Conservation (phyloP, 73 alveolate species). For the Urostyla sp. region DNA sequence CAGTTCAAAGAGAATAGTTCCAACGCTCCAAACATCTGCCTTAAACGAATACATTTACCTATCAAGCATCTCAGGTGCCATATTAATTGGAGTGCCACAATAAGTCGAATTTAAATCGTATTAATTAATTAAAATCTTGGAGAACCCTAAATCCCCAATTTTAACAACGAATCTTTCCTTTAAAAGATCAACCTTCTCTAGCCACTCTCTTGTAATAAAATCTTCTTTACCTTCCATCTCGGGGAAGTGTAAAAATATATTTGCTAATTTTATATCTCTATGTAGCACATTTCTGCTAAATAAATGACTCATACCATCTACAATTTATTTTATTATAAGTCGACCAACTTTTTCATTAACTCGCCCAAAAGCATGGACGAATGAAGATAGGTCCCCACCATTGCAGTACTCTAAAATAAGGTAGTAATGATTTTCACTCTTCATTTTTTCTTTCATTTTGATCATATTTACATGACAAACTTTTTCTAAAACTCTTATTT, state of each 20-base stretch:
- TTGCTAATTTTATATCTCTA: slow-evolving; percentile 74
- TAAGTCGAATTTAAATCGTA: slow-evolving; percentile 1
- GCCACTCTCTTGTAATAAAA: slow-evolving; percentile 44
- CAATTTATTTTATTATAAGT: neutral
- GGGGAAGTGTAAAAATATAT: slow-evolving; percentile 75
- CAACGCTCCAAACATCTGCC: slow-evolving; percentile 68
- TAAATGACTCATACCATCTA: slow-evolving; percentile 25
- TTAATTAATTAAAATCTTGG: neutral
- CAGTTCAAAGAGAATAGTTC: slow-evolving; percentile 64
- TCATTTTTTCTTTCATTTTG: slow-evolving; percentile 11
- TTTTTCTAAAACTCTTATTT: neutral
- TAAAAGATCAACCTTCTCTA: neutral
- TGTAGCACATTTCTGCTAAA: slow-evolving; percentile 59
- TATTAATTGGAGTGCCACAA: slow-evolving; percentile 63
- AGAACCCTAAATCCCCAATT: slow-evolving; percentile 60
- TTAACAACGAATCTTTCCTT: neutral
- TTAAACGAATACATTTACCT: slow-evolving; percentile 33
- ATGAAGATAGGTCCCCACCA: slow-evolving; percentile 82
- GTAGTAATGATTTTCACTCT: slow-evolving; percentile 30
- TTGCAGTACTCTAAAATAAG: slow-evolving; percentile 85
- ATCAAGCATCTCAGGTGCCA: slow-evolving; percentile 63
- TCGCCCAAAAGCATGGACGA: slow-evolving; percentile 22
- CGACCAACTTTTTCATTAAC: slow-evolving; percentile 19
- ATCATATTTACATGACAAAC: slow-evolving; percentile 4
- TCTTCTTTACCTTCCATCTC: slow-evolving; percentile 62